These are phyloP conservation scores for Pleurotus giganteus DNA, from an alignment of 768 basidiomycete genomes.

Conservation along the genomic window DNA sequence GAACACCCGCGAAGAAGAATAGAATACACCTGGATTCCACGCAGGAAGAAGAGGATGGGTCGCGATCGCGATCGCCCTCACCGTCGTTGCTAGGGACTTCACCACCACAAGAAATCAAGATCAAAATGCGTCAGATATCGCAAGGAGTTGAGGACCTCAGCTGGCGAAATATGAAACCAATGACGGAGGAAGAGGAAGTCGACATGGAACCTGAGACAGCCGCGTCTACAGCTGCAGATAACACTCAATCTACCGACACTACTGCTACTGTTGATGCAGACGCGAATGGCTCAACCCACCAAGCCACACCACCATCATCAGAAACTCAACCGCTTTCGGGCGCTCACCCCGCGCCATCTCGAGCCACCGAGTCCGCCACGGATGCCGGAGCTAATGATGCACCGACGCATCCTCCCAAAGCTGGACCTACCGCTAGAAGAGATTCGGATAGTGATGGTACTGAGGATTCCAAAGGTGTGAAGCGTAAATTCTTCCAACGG, in stretches of 20 bases:
- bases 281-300: background rate
- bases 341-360: conserved; percentile 3
- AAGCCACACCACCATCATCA: background rate
- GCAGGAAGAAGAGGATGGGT: conserved; percentile 57
- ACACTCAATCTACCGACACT: conserved; percentile 5
- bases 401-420: background rate
- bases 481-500: conserved; percentile 68
- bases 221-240: conserved; percentile 8
- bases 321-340: background rate
- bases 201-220: conserved; percentile 14
- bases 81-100: conserved; percentile 49
- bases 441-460: conserved; percentile 44
- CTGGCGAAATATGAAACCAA: conserved; percentile 54
- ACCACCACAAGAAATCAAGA: conserved; percentile 77
- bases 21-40: conserved; percentile 59
- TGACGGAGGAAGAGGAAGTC: conserved; percentile 26
- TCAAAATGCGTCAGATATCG: conserved; percentile 70
- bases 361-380: conserved; percentile 10
- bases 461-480: conserved; percentile 59
- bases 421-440: conserved; percentile 19
- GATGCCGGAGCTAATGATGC: conserved; percentile 12
- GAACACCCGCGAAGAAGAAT: conserved; percentile 77
- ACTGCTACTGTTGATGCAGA: conserved; percentile 1
- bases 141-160: conserved; percentile 76
- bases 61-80: conserved; percentile 42